Evolutionary conservation across 345 rosid genomes (phyloP), one percentile per base, ranked within the genome.

Genomic region (Mercurialis annua): DNA sequence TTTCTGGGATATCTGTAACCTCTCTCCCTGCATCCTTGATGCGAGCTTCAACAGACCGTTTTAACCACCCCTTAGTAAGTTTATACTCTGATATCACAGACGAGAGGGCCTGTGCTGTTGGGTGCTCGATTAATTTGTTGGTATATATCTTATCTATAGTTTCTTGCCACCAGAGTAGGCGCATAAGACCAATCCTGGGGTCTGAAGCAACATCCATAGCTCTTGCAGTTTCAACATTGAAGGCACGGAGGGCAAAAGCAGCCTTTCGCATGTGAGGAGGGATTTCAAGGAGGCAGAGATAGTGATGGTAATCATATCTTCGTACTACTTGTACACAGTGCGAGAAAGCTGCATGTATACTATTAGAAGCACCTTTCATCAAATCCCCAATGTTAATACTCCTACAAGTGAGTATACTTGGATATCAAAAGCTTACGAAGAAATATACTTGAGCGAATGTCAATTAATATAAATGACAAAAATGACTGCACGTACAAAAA

Each of bases 161-260:
- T 72, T 93, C 98, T 82, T 87, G 84, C 98, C 98, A 89, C 98
- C 98, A 90, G 18, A 90, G 76, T 47, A 93, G 85, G 43, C 94
- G 88, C 97, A 88, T 90, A 33, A 93, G 88, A 10, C 97, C 98
- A 44, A 93, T 87, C 52, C 77, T 86, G 60, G 96, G 92, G 76
- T 93, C 94, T 55, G 98, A 93, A 59, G 98, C 90, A 64, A 90
- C 81, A 70, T 93, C 98, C 89, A 88, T 86, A 29, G 98, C 98
- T 84, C 82, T 87, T 55, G 98, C 84, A 18, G 96, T 88, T 78
- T 93, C 98, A 20, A 93, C 86, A 66, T 93, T 90, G 80, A 93
- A 86, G n/a, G 98, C 88, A 0, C 92, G 86, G 64, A 93, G 89
- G 27, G 94, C 92, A 60, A 93, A 93, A n/a, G 97, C 92, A 33